Conservation (phyloP, 23 red algal genomes). For the Gracilariopsis chorda region DNA sequence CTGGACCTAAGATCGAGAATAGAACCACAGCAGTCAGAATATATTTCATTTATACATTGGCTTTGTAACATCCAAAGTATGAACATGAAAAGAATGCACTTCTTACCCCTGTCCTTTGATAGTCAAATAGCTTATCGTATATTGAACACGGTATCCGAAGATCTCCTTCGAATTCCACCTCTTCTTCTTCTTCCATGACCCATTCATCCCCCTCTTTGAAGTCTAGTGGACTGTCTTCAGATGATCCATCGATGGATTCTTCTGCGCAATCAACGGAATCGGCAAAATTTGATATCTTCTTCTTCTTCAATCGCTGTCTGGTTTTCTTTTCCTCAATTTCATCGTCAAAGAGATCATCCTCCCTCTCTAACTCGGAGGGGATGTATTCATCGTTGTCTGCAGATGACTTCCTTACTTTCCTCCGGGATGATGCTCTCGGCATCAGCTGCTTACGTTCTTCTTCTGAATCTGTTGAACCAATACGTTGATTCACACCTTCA, state of each 20-base stretch:
- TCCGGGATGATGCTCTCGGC: not conserved
- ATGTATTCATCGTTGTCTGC: slow-evolving; percentile 33
- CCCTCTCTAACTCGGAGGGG: slow-evolving; percentile 6
- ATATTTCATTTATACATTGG: too few species aligned
- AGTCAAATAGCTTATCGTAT: slow-evolving; percentile 84
- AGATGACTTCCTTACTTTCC: not conserved
- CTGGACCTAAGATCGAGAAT: slow-evolving; percentile 29
- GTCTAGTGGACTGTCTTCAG: not conserved
- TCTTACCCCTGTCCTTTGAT: slow-evolving; percentile 87
- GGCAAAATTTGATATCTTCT: not conserved
- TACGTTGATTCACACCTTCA: not conserved
- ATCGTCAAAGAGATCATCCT: not conserved
- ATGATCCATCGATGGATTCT: not conserved
- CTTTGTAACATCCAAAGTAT: not conserved
- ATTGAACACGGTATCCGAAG: slow-evolving; percentile 72
- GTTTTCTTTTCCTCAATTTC: not conserved
- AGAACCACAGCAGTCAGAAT: not conserved
- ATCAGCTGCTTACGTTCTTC: too few species aligned
- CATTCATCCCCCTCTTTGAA: slow-evolving; percentile 32
- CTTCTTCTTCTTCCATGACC: slow-evolving; percentile 43
- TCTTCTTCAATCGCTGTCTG: not conserved
- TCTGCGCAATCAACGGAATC: not conserved
- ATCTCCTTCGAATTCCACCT: slow-evolving; percentile 78
- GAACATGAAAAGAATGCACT: not conserved
- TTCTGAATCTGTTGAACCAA: not conserved